Evolutionary conservation across 176 grass and related monocot species (phyloP).

Genomic region (Chrysopogon serrulatus): DNA sequence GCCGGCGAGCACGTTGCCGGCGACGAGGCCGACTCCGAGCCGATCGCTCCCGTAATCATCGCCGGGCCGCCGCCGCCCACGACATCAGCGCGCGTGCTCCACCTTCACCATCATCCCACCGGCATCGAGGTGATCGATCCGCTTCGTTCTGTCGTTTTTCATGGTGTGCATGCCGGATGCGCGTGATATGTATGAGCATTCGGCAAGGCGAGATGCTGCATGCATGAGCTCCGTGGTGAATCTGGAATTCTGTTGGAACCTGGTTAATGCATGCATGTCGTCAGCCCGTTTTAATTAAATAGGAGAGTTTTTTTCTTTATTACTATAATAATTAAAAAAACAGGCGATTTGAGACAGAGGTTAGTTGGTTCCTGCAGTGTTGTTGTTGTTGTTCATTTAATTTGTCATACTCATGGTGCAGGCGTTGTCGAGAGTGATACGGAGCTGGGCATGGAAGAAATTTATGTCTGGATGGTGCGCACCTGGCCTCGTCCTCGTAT

Average conservation of each 20-base stretch:
- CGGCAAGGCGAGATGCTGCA: no score
- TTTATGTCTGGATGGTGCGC: constrained; percentile 73
- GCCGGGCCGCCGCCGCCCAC: neutral
- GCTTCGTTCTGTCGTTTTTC: neutral
- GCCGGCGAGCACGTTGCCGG: neutral
- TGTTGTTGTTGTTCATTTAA: neutral
- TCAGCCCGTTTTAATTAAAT: no score
- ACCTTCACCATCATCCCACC: constrained; percentile 17
- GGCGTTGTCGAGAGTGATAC: constrained; percentile 58
- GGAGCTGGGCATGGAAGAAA: constrained; percentile 71
- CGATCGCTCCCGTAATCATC: neutral
- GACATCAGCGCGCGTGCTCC: neutral
- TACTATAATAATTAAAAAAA: no score
- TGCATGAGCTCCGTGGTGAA: no score
- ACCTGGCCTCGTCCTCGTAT: neutral
- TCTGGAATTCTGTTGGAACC: no score
- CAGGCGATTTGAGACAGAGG: no score
- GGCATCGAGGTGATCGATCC: constrained; percentile 21
- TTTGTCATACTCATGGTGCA: neutral
- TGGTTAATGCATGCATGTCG: no score
- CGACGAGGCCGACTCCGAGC: neutral
- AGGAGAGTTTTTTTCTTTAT: no score
- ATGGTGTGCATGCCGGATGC: no score
- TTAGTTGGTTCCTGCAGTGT: neutral
- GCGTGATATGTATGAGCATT: no score